Base-by-base conservation (phyloP, 2,329 filamentous ascomycete species). In the Colletotrichum orbiculare region DNA sequence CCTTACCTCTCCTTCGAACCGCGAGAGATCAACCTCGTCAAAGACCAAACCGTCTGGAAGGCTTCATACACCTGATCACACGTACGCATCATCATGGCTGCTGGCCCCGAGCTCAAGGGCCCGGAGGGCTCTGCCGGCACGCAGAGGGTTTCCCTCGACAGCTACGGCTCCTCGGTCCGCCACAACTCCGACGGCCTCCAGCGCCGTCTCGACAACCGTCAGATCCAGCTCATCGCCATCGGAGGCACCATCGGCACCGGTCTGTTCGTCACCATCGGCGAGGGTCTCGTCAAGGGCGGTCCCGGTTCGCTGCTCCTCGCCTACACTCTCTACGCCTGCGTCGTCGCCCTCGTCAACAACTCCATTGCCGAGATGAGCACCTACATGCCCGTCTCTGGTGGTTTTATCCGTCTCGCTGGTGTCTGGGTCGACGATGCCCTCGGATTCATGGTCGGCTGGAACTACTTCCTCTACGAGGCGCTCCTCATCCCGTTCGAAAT, bases 361-460 rank as follows among this genome's bases (percentile, higher is more conserved):
- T 67, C 66, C 43, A 67, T 67, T 35, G 66, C 66, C 37, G 66
- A 75, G 42, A 67, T 68, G 64, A 67, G 63, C 52, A 66, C 87
- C 0, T 89, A 61, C 59, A 58, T 68, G 52, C 68, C 68, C 49
- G 52, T 69, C 6, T 62, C 56, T 10, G 68, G 68, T 34, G 64
- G 63, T 45, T 66, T 66, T 15, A 59, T 64, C 38, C 60, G 53
- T 33, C 47, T 54, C 35, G 57, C 55, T 13, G 68, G 47, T 46
- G 75, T 77, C n/a, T 86, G 83, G 66, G 81, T 86, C n/a, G 84
- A 86, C 69, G 82, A 85, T 70, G 80, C 83, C 0, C 81, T 85
- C 68, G 84, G 84, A 2, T 86, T 86, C 68, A 83, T 83, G 8
- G 73, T 86, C 47, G 85, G 83, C 0, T 87, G 84, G 85, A 87